Conservation (phyloP, 805 yeast genomes). For the Metschnikowia corniflorae region DNA sequence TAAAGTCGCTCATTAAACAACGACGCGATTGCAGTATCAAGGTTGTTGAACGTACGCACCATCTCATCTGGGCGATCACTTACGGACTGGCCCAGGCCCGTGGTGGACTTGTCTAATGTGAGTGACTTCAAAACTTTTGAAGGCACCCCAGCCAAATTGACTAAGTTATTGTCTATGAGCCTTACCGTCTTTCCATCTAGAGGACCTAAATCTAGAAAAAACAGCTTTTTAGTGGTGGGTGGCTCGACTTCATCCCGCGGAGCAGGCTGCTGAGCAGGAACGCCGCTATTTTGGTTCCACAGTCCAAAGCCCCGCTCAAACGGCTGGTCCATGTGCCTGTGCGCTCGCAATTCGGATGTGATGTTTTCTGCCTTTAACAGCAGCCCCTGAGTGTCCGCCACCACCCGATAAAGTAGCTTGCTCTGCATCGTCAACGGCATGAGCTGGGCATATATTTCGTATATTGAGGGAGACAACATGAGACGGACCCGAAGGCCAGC, state of each 20-base stretch:
- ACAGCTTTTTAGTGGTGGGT: neutral
- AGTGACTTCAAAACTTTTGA: constrained; percentile 36
- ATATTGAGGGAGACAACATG: constrained; percentile 44
- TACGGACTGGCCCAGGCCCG: constrained; percentile 10
- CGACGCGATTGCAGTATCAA: constrained; percentile 44
- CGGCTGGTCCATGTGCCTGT: constrained; percentile 1
- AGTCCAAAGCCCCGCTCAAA: neutral
- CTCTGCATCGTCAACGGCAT: constrained; percentile 32
- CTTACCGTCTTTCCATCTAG: constrained; percentile 29
- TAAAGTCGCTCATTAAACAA: constrained; percentile 42
- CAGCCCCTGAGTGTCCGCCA: constrained; percentile 2
- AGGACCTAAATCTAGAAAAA: constrained; percentile 8
- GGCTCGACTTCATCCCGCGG: neutral
- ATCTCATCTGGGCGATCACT: constrained; percentile 10
- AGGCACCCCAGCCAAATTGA: constrained; percentile 34
- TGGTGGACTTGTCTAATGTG: constrained; percentile 10
- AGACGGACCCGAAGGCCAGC: constrained; percentile 49
- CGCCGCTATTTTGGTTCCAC: neutral
- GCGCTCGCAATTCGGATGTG: constrained; percentile 5
- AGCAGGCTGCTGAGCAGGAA: neutral
- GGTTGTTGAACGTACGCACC: constrained; percentile 37
- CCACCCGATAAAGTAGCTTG: constrained; percentile 7
- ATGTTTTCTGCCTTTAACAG: constrained; percentile 8
- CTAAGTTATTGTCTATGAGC: constrained; percentile 37
- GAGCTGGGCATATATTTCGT: constrained; percentile 42